Base-by-base conservation (phyloP, 2,329 filamentous ascomycete species). In the Aspergillus sergii region DNA sequence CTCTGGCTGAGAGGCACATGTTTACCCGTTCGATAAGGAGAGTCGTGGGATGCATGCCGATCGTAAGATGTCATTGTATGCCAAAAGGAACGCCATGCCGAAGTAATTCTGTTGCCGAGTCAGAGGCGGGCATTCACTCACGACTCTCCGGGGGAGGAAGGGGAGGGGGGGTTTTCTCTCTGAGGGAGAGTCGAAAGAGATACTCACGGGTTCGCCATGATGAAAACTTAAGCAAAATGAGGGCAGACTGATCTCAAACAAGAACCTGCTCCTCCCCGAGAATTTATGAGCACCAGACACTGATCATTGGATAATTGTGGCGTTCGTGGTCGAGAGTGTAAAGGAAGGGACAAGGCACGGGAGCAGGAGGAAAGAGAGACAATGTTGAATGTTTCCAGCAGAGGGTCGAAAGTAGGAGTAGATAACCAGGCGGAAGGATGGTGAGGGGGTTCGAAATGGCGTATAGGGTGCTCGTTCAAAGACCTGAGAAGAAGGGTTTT, bases 41-140 rank as follows among this genome's bases (percentile, higher is more conserved):
- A 96, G 81, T 99, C 92, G 84, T 91, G 92, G 66, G 89, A 90
- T 68, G 95, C 96, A 83, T 99, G 88, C 66, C 95, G 96, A 82
- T 89, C 85, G 73, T 89, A 86, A 68, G 88, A 90, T 76, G 88
- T 91, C 86, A 91, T 95, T 71, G 91, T 88, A 85, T 98, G 95
- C 95, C 95, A 99, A 82, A 99, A 94, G 66, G 91, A 91, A 80
- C 91, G 91, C 80, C 95, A 91, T 80, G 90, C 88, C 72, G 86
- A 86, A 72, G 88, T 85, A 75, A 94, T 79, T 73, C 90, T 90
- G 69, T 48, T 61, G 34, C 14, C n/a, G 28, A 30, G 62, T 56
- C 26, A 62, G 41, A 55, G 8, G 34, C 39, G 60, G 34, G 16
- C 23, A 53, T 11, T 50, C 51, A 32, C 34, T 21, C 9, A 19